Evolutionary conservation across 768 basidiomycete genomes (phyloP).

Genomic region (Lentinula detonsa): DNA sequence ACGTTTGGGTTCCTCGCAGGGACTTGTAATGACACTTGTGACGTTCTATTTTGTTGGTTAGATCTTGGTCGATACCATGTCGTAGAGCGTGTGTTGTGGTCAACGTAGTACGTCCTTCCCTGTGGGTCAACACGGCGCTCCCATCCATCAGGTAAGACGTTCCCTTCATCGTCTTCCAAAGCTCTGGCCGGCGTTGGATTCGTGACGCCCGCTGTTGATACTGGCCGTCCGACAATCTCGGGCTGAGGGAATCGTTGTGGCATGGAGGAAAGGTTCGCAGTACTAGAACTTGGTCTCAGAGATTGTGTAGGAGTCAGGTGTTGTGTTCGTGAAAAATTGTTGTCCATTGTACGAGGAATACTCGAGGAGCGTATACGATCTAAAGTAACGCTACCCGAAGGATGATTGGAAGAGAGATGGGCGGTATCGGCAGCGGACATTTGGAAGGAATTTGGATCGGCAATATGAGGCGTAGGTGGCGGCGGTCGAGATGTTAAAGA

Average conservation of each 20-base stretch:
- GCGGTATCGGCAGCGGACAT: conserved; percentile 8
- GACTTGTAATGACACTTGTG: neutral
- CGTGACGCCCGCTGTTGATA: conserved; percentile 15
- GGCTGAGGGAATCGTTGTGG: conserved; percentile 8
- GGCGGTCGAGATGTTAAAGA: conserved; percentile 32
- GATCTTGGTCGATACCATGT: conserved; percentile 65
- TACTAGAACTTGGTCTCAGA: conserved; percentile 22
- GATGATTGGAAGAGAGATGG: conserved; percentile 3
- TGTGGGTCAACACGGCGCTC: conserved; percentile 73
- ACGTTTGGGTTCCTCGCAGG: conserved; percentile 6
- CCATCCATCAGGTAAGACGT: conserved; percentile 73
- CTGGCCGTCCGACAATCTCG: conserved; percentile 1
- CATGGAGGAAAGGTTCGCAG: conserved; percentile 3
- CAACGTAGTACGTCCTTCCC: conserved; percentile 78
- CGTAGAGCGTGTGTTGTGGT: conserved; percentile 76
- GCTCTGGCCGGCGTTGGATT: conserved; percentile 11
- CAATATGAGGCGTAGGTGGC: conserved; percentile 13
- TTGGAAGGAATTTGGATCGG: conserved; percentile 11
- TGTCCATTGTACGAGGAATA: neutral
- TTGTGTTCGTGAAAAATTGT: conserved; percentile 9
- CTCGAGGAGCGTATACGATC: conserved; percentile 4
- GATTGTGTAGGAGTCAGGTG: conserved; percentile 11
- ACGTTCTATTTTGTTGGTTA: conserved; percentile 12
- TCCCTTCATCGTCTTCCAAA: conserved; percentile 51
- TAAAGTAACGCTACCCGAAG: neutral